Base-by-base conservation (phyloP, 2,329 filamentous ascomycete species). In the Curvularia spicifera region DNA sequence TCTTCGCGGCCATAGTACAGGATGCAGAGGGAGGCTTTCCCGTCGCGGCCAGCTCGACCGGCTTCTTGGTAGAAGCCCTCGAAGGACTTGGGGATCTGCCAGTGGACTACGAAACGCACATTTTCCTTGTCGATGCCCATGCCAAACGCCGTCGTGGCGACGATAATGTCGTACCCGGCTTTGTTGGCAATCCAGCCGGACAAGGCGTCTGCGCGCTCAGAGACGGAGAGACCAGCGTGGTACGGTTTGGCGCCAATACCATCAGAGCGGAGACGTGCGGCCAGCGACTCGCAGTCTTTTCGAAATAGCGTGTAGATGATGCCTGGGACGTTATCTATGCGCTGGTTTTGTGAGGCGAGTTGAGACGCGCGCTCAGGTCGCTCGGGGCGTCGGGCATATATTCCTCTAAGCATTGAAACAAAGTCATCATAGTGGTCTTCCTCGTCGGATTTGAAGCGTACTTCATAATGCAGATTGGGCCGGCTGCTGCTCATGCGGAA, bases 101-200 rank as follows among this genome's bases (percentile, higher is more conserved):
- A 98, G 77, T 98, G 94, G 1, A 95, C 88, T 0, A 98, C 93
- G 69, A 97, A 97, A 2, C 94, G 90, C 10, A 98, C 94, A 67
- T 96, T 90, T 51, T 95, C 88, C 76, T 97, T 97, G 77, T 98
- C 93, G 64, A 98, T 97, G 26, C 94, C 94, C 94, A 98, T 98
- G 2, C 94, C 94, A 70, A 98, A 98, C 0, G 94, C 94, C 1
- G 92, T 98, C 0, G 94, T 98, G 1, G 94, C 94, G 28, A 97
- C 93, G 60, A 98, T 94, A 48, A 98, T 87, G 74, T 95, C 93
- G 78, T 95, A 97, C 1, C 90, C 90, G 26, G 85, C 82, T 53
- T 86, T 84, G 73, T 91, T 90, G 53, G 84, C 82, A 45, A 93
- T 87, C 91, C 91, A 94, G 18, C 85, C 84, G 15, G 83, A 78